Percentiles rank a stretch among this genome's conserved stretches.
Evolutionary conservation across 768 basidiomycete species (phyloP).

Genomic region (Boletus edulis): DNA sequence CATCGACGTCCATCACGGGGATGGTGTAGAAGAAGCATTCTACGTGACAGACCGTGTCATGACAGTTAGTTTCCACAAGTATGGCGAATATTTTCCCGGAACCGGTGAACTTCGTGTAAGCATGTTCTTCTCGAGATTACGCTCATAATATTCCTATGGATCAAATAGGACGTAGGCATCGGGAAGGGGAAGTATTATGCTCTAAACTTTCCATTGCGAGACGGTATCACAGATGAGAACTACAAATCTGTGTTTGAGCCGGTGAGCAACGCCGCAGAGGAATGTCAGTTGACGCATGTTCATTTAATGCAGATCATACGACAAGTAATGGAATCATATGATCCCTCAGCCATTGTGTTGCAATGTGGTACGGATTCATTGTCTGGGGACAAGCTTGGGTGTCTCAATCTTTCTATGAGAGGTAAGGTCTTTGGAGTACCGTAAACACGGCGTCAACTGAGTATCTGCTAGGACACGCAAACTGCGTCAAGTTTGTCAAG

Average conservation of each 20-base stretch:
- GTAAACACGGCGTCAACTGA: neutral
- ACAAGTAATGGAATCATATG: constrained; percentile 92
- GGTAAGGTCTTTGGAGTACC: constrained; percentile 39
- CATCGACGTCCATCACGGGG: constrained; percentile 98
- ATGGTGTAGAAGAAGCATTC: constrained; percentile 99
- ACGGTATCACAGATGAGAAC: constrained; percentile 93
- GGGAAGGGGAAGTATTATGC: constrained; percentile 94
- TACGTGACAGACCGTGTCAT: constrained; percentile 99
- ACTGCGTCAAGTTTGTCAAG: constrained; percentile 96
- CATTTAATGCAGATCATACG: constrained; percentile 69
- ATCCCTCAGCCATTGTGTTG: constrained; percentile 91
- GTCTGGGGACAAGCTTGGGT: constrained; percentile 93
- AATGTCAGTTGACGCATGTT: neutral
- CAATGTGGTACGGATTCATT: constrained; percentile 98
- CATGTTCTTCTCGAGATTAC: constrained; percentile 3
- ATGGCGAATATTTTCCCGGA: constrained; percentile 98
- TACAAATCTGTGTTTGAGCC: constrained; percentile 96
- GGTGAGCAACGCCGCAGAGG: constrained; percentile 43
- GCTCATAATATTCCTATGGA: constrained; percentile 8
- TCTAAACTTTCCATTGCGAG: constrained; percentile 91
- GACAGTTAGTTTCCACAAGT: constrained; percentile 98
- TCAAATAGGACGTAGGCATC: constrained; percentile 79
- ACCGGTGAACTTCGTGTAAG: constrained; percentile 93
- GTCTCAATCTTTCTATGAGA: constrained; percentile 95
- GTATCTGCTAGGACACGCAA: constrained; percentile 73